Evolutionary conservation across 768 basidiomycete species (phyloP).

Genomic region (Lentinula lateritia): DNA sequence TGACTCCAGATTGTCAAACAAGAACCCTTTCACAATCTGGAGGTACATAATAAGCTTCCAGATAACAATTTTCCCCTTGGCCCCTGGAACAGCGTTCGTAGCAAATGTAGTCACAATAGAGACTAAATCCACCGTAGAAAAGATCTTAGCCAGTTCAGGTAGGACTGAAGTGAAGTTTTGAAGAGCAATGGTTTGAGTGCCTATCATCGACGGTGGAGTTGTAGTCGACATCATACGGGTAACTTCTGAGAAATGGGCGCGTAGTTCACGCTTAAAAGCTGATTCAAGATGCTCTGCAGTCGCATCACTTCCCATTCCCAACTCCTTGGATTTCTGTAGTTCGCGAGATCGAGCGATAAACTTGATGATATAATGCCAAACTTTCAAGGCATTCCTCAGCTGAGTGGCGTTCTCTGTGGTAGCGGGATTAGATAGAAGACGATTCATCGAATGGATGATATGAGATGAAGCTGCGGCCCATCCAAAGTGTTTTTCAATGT

Average conservation of each 20-base stretch:
- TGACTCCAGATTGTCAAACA: conserved; percentile 80
- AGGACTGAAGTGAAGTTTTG: conserved; percentile 92
- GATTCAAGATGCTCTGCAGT: conserved; percentile 84
- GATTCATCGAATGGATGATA: conserved; percentile 85
- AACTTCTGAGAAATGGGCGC: conserved; percentile 70
- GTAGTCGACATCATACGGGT: conserved; percentile 85
- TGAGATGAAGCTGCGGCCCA: conserved; percentile 77
- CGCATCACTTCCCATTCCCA: conserved; percentile 72
- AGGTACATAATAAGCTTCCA: conserved; percentile 94
- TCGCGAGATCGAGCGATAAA: conserved; percentile 90
- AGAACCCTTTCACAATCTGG: conserved; percentile 82
- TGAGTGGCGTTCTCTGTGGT: conserved; percentile 68
- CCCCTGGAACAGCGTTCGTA: conserved; percentile 61
- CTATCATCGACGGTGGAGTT: conserved; percentile 82
- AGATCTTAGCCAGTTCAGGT: conserved; percentile 81
- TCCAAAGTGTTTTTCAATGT: conserved; percentile 86
- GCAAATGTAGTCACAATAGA: conserved; percentile 84
- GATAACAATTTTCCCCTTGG: conserved; percentile 83
- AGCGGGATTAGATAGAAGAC: conserved; percentile 69
- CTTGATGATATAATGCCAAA: conserved; percentile 96
- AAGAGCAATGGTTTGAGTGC: conserved; percentile 90
- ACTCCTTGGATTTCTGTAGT: conserved; percentile 76
- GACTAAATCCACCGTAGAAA: conserved; percentile 77
- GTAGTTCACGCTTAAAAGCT: conserved; percentile 80
- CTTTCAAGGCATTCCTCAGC: conserved; percentile 86